Evolutionary conservation across 768 basidiomycete species (phyloP).

Genomic region (Xerocomellus amylosporus): DNA sequence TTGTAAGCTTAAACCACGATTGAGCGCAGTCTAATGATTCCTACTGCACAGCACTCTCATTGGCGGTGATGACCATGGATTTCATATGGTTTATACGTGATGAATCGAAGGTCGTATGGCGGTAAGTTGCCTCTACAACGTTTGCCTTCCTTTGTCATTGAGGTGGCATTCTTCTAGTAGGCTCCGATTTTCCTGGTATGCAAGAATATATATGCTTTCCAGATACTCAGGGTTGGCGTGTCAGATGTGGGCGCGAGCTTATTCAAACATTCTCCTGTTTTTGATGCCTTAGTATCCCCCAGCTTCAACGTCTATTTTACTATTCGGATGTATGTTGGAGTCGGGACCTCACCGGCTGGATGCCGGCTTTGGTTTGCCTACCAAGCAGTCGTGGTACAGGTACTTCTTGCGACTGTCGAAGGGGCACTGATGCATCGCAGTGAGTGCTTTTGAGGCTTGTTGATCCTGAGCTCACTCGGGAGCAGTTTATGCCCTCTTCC

Average conservation of each 20-base stretch:
- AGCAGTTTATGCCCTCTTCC: constrained; percentile 22
- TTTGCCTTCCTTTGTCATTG: background rate
- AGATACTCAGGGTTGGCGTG: constrained; percentile 20
- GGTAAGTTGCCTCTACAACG: constrained; percentile 7
- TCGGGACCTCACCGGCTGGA: background rate
- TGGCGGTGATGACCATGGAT: constrained; percentile 14
- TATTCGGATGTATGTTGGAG: constrained; percentile 13
- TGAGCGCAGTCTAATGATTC: background rate
- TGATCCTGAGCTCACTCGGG: background rate
- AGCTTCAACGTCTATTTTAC: constrained; percentile 26
- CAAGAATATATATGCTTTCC: constrained; percentile 9
- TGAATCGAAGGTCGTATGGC: constrained; percentile 19
- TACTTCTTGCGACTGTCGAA: constrained; percentile 12
- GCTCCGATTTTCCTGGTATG: constrained; percentile 1
- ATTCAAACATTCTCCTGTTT: background rate
- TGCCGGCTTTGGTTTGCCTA: constrained; percentile 20
- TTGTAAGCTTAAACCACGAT: background rate
- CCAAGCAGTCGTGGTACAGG: constrained; percentile 13
- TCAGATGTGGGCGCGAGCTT: constrained; percentile 15
- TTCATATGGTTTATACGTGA: constrained; percentile 7
- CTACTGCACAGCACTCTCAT: background rate
- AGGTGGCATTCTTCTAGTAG: constrained; percentile 1
- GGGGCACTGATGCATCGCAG: constrained; percentile 17
- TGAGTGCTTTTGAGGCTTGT: background rate
- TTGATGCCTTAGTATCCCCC: background rate